Conservation (phyloP, 495 filamentous ascomycete genomes). For the Penicillium maclennaniae region DNA sequence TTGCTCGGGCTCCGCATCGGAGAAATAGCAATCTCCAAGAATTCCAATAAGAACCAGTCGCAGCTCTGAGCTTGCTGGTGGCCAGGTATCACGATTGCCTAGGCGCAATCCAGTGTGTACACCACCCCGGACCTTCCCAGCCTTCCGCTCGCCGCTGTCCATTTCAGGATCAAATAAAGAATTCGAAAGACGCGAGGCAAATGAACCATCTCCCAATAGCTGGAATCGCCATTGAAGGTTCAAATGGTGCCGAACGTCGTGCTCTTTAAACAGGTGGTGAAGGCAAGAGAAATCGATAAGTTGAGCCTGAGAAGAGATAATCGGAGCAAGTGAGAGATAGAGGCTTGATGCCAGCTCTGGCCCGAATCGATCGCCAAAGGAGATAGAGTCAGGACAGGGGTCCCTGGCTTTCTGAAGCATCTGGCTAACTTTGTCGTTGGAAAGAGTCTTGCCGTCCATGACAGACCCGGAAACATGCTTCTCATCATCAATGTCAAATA, state of each 20-base stretch:
- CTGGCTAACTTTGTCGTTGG: slow-evolving; percentile 28
- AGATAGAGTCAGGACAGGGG: slow-evolving; percentile 3
- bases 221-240: slow-evolving; percentile 74
- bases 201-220: slow-evolving; percentile 78
- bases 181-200: slow-evolving; percentile 71
- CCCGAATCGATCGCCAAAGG: slow-evolving; percentile 40
- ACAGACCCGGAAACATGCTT: slow-evolving; percentile 23
- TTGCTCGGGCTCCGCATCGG: slow-evolving; percentile 17
- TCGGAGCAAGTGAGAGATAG: slow-evolving; percentile 68
- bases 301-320: slow-evolving; percentile 68
- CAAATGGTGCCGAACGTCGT: slow-evolving; percentile 72
- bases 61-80: slow-evolving; percentile 88
- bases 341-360: slow-evolving; percentile 71
- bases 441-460: slow-evolving; percentile 20
- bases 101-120: slow-evolving; percentile 77
- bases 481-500: slow-evolving; percentile 39
- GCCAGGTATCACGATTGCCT: slow-evolving; percentile 76
- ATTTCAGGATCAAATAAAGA: slow-evolving; percentile 87
- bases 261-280: slow-evolving; percentile 72
- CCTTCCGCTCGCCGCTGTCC: slow-evolving; percentile 67
- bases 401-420: slow-evolving; percentile 21
- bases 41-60: slow-evolving; percentile 84
- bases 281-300: slow-evolving; percentile 75
- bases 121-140: slow-evolving; percentile 63
- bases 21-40: slow-evolving; percentile 67